Evolutionary conservation across 2,329 filamentous ascomycete genomes (phyloP).

Genomic region (Monosporascus sp.): DNA sequence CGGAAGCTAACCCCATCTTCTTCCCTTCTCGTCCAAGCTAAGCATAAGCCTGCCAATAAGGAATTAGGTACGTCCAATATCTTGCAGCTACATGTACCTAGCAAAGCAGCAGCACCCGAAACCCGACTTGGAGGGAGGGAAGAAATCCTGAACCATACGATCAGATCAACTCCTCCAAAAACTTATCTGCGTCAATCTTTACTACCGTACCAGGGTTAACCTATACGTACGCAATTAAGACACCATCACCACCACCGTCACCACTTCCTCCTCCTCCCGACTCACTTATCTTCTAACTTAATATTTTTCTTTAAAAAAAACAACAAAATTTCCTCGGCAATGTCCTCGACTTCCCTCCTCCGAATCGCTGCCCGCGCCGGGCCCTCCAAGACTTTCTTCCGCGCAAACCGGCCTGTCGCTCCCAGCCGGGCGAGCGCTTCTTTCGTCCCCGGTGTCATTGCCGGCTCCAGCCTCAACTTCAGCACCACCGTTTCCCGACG

Average conservation of each 20-base stretch:
- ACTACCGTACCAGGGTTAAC: background rate
- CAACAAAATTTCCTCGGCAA: conserved; percentile 31
- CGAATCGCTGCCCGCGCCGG: conserved; percentile 64
- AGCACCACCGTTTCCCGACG: conserved; percentile 56
- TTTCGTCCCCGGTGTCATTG: conserved; percentile 44
- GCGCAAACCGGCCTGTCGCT: conserved; percentile 55
- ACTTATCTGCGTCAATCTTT: no score
- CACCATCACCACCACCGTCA: background rate
- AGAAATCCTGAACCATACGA: no score
- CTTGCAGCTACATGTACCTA: no score
- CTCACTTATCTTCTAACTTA: background rate
- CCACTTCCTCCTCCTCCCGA: conserved; percentile 5
- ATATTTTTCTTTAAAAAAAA: background rate
- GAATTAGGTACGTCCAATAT: no score
- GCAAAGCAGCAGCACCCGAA: no score
- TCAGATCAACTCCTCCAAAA: no score
- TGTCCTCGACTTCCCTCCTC: conserved; percentile 65
- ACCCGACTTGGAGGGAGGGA: no score
- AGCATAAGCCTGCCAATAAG: no score
- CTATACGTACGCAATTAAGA: background rate
- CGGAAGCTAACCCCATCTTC: no score
- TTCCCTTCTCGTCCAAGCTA: no score
- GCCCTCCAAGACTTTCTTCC: conserved; percentile 57
- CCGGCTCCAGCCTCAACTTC: conserved; percentile 50
- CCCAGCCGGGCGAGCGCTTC: conserved; percentile 47